These are phyloP conservation scores for Ogataea angusta DNA, from an alignment of 805 yeast genomes.

Conservation along the genomic window DNA sequence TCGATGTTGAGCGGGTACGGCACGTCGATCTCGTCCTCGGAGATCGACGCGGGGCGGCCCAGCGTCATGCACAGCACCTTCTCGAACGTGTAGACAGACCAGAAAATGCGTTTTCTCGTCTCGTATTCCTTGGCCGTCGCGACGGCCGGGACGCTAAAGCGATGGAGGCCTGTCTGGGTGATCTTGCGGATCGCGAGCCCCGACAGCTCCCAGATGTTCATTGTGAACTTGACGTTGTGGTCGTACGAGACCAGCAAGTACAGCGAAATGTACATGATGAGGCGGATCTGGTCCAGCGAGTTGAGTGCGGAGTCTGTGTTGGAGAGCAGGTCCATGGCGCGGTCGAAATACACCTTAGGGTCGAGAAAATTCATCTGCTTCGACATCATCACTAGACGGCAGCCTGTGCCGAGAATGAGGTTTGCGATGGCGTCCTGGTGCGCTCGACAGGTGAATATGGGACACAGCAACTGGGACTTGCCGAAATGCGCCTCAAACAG, in stretches of 20 bases:
- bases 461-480: neutral
- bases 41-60: conserved; percentile 16
- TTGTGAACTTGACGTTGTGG: conserved; percentile 13
- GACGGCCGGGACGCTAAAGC: conserved; percentile 12
- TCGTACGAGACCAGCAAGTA: conserved; percentile 19
- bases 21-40: conserved; percentile 18
- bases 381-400: conserved; percentile 13
- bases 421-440: conserved; percentile 9
- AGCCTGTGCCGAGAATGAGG: conserved; percentile 15
- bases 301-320: conserved; percentile 1
- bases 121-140: conserved; percentile 10
- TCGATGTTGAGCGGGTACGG: conserved; percentile 19
- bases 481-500: conserved; percentile 10
- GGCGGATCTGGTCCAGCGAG: conserved; percentile 14
- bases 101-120: conserved; percentile 13
- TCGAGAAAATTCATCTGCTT: conserved; percentile 6
- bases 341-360: conserved; percentile 17
- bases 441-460: conserved; percentile 4
- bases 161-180: conserved; percentile 16
- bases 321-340: conserved; percentile 10
- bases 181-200: conserved; percentile 18
- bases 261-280: conserved; percentile 16
- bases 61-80: conserved; percentile 18
- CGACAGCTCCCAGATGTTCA: conserved; percentile 20
- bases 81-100: conserved; percentile 21